phyloP scores from a whole-genome alignment of 2,329 filamentous ascomycete species.

The Beauveria sp. region DNA sequence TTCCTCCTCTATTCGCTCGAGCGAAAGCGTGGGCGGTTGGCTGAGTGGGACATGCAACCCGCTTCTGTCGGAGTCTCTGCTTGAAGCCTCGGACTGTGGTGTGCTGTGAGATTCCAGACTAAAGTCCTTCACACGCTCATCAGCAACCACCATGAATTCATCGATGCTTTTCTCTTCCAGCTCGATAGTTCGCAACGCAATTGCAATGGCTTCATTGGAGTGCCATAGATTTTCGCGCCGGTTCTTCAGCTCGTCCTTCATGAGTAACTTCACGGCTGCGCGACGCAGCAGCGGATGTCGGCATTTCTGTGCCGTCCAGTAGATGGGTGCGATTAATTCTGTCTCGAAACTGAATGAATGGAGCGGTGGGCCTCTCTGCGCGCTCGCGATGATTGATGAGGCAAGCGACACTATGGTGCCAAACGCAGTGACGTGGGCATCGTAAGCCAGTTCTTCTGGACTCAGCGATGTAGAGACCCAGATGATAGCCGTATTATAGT shows the following conservation, averaged over 20 bases:
- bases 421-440: slow-evolving; percentile 27
- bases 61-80: not conserved
- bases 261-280: slow-evolving; percentile 29
- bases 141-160: not conserved
- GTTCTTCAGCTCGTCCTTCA: slow-evolving; percentile 21
- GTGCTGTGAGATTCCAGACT: not conserved
- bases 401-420: slow-evolving; percentile 29
- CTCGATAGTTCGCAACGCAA: slow-evolving; percentile 28
- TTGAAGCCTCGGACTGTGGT: not conserved
- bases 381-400: slow-evolving; percentile 20
- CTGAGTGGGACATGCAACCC: not conserved
- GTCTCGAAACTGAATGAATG: slow-evolving; percentile 34
- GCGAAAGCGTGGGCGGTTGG: not conserved
- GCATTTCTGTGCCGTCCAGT: slow-evolving; percentile 32
- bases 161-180: slow-evolving; percentile 24
- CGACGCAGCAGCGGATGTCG: slow-evolving; percentile 33
- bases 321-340: slow-evolving; percentile 33
- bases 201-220: slow-evolving; percentile 22
- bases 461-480: slow-evolving; percentile 26
- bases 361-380: slow-evolving; percentile 10
- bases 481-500: slow-evolving; percentile 26
- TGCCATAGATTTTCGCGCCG: slow-evolving; percentile 34
- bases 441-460: slow-evolving; percentile 25
- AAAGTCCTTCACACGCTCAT: not conserved
- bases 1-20: not conserved